Base-by-base conservation (phyloP, 306 rosid species). In the Quercus aquifolioides region DNA sequence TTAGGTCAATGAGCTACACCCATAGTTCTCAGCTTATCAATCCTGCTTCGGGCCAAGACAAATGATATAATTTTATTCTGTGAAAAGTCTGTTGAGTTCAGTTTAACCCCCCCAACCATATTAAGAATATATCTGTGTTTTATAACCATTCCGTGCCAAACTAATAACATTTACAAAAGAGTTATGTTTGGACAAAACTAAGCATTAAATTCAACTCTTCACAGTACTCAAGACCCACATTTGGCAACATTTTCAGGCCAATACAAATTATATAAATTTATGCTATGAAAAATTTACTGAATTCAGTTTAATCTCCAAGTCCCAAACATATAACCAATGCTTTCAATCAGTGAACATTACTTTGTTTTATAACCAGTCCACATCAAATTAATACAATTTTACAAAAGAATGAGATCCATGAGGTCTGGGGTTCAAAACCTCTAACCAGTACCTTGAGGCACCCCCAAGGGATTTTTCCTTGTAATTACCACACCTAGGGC, bases 11-110 rank as follows among this genome's bases (percentile, higher is more conserved):
- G 69, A 20, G 52, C 62, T 55, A 52, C 33, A 69, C 55, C 55
- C 49, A 71, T 14, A 74, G 58, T 31, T 71, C n/a, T 71, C 18
- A 25, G 21, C 25, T 1, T 18, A 57, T 33, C 73, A 43, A 55
- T 52, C 78, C 57, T 38, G 80, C 21, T 75, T 69, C 76, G 76
- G 21, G 73, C 54, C 54, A 49, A 49, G 54, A 49, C 73, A 25
- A 25, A 60, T 25, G 33, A 12, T 21, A 23, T 60, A 60, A 60
- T 26, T 49, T 25, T 23, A 25, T 9, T 26, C 67, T 60, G 67
- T 12, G 67, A 60, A 60, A 49, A 60, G 31, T 60, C 67, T 8
- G 12, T 10, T 23, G 17, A 60, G 13, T 60, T 60, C 67, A 60
- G 18, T 60, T 25, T 14, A 25, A 60, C 25, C 46, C 43, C 43